Evolutionary conservation across 768 basidiomycete genomes (phyloP), one percentile per base, ranked within the genome.

Genomic region (Xerocomellus amylosporus): DNA sequence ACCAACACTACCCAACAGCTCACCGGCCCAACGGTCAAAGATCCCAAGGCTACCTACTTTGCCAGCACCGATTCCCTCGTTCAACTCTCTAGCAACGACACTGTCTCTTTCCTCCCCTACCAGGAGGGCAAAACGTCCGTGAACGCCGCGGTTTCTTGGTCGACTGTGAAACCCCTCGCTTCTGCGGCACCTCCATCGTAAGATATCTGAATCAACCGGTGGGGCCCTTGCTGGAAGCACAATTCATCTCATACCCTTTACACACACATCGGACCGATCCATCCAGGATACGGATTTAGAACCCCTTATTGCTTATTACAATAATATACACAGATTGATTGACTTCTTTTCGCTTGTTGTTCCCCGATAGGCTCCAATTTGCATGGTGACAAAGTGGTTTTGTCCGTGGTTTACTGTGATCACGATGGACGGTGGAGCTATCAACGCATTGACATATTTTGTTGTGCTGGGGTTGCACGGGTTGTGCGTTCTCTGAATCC

Each of bases 1-100:
- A 79, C 73, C 56, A 90, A 90, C 73, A 78, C 80, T 8, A 90
- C 89, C 2, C 74, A 80, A 56, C 72, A 74, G 1, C 71, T 90
- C 36, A 73, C 80, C 19, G 86, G 82, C 26, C 88, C 89, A 1
- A 63, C 77, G 0, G 70, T 72, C 30, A 84, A 87, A 63, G 86
- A 88, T 64, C 52, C 86, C 34, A 58, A 64, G 4, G 81, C 87
- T 9, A 77, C 74, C 8, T 90, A 88, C 73, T 84, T 83, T 58
- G 87, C 87, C 4, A 78, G 82, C 31, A 77, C 76, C 45, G 72
- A 70, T 31, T 75, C 84, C 1, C 77, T 91, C 42, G 79, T 91
- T 15, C 89, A 91, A 67, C 79, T 91, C 26, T 76, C 84, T 39
- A 81, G 79, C 24, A 73, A 73, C 3, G 87, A 87, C 43, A 70